These are phyloP conservation scores for Madurella mycetomatis DNA, from an alignment of 2,329 filamentous ascomycete species.

Conservation along the genomic window DNA sequence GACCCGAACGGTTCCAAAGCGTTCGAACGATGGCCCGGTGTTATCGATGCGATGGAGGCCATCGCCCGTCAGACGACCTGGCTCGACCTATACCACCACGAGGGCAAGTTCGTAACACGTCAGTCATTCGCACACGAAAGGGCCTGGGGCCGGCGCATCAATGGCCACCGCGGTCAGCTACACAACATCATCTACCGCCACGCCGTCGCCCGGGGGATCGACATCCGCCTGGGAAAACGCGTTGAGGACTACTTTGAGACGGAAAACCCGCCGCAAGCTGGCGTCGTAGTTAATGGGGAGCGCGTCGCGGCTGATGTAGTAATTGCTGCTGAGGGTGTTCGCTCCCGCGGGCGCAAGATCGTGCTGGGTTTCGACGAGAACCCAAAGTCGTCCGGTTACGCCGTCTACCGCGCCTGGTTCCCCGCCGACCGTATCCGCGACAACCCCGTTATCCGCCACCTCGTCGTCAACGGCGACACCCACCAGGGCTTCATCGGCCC, in stretches of 20 bases:
- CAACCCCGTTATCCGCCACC: constrained; percentile 41
- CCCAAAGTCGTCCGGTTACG: constrained; percentile 40
- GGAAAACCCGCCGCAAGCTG: constrained; percentile 31
- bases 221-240: constrained; percentile 42
- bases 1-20: constrained; percentile 53
- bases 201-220: constrained; percentile 44
- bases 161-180: constrained; percentile 50
- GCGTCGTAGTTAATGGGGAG: constrained; percentile 40
- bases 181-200: constrained; percentile 50
- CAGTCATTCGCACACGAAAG: constrained; percentile 34
- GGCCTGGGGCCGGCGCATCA: constrained; percentile 45
- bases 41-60: constrained; percentile 45
- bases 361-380: constrained; percentile 41
- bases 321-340: constrained; percentile 45
- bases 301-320: constrained; percentile 40
- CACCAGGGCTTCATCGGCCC: constrained; percentile 49
- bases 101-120: constrained; percentile 47
- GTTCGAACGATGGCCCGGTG: constrained; percentile 51
- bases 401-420: constrained; percentile 45
- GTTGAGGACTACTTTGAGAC: constrained; percentile 47
- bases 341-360: constrained; percentile 43
- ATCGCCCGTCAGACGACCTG: constrained; percentile 45
- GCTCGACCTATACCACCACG: constrained; percentile 40
- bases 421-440: constrained; percentile 41
- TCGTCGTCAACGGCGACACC: constrained; percentile 45